phyloP scores from a whole-genome alignment of 2,329 filamentous ascomycete species.

The Penicillium corylophilum region DNA sequence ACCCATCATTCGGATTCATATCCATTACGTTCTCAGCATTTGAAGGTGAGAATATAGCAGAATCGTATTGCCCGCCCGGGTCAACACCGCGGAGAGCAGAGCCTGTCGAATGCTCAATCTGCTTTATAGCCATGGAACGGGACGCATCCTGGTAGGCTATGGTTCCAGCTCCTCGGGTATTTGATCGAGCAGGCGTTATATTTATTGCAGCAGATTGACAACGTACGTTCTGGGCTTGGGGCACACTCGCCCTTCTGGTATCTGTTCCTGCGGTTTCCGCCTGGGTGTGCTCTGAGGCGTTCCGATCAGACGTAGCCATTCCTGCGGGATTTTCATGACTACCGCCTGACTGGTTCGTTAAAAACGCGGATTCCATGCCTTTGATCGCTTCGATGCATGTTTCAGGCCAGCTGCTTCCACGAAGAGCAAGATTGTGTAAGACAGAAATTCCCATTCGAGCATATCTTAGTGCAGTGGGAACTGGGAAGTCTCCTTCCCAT shows the following conservation, averaged over 20 bases:
- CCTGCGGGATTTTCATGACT: neutral
- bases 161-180: neutral
- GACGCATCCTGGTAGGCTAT: neutral
- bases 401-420: slow-evolving; percentile 40
- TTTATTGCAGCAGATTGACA: neutral
- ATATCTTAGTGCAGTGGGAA: slow-evolving; percentile 43
- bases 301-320: neutral
- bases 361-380: slow-evolving; percentile 34
- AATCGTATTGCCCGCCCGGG: slow-evolving; percentile 1
- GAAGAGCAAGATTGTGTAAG: slow-evolving; percentile 33
- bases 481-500: slow-evolving; percentile 46
- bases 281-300: neutral
- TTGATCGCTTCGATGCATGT: slow-evolving; percentile 41
- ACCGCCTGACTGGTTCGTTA: neutral
- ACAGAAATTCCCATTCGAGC: slow-evolving; percentile 31
- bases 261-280: neutral
- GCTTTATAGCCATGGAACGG: neutral
- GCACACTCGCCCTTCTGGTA: neutral
- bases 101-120: neutral
- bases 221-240: neutral
- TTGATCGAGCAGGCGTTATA: neutral
- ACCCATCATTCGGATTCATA: neutral
- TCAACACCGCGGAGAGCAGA: neutral
- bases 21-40: neutral
- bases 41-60: neutral